phyloP scores from a whole-genome alignment of 495 filamentous ascomycete genomes.

The Oidiodendron maius region DNA sequence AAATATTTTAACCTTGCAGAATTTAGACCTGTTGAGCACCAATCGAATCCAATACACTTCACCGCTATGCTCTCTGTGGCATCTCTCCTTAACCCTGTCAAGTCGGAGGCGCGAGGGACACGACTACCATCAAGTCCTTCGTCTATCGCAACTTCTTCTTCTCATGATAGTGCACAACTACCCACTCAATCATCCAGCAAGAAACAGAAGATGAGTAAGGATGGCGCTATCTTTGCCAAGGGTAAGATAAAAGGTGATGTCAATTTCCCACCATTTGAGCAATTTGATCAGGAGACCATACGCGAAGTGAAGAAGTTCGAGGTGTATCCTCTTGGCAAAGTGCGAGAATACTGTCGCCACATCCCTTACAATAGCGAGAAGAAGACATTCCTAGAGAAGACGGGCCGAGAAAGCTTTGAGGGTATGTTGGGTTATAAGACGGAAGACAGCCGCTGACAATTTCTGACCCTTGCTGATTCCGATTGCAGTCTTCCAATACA shows the following conservation, averaged over 20 bases:
- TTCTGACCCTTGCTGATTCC: slow-evolving; percentile 9
- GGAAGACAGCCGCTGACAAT: not conserved
- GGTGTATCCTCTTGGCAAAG: slow-evolving; percentile 61
- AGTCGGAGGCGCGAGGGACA: slow-evolving; percentile 17
- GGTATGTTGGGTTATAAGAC: slow-evolving; percentile 42
- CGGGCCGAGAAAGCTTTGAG: slow-evolving; percentile 81
- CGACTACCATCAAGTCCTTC: slow-evolving; percentile 21
- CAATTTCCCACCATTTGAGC: slow-evolving; percentile 63
- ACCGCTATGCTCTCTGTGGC: slow-evolving; percentile 44
- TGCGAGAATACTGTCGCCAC: slow-evolving; percentile 61
- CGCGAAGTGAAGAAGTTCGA: slow-evolving; percentile 53
- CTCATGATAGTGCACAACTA: slow-evolving; percentile 20
- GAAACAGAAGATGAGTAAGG: slow-evolving; percentile 48
- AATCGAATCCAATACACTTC: slow-evolving; percentile 14
- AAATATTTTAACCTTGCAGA: slow-evolving; percentile 16
- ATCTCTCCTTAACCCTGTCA: slow-evolving; percentile 55
- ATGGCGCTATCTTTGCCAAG: slow-evolving; percentile 51
- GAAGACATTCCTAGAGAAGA: slow-evolving; percentile 77
- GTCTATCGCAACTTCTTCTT: slow-evolving; percentile 18
- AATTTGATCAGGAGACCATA: slow-evolving; percentile 47
- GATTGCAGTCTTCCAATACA: slow-evolving; percentile 78
- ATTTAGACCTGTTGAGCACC: slow-evolving; percentile 3
- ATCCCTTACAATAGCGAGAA: slow-evolving; percentile 95
- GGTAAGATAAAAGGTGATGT: slow-evolving; percentile 54
- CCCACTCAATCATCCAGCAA: slow-evolving; percentile 24